Evolutionary conservation across 805 yeast genomes (phyloP).

Genomic region (Pichia eremophila): DNA sequence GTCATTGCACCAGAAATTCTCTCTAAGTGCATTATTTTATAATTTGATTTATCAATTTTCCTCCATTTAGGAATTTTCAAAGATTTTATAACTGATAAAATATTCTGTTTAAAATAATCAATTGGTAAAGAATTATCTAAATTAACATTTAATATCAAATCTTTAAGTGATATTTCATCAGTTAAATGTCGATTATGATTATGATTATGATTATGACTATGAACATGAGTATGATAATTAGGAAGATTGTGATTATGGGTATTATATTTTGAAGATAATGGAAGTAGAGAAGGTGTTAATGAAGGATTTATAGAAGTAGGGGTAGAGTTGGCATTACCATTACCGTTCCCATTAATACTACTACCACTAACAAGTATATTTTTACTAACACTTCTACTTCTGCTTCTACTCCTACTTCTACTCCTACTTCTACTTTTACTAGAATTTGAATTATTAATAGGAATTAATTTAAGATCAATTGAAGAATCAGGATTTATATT

Average conservation of each 20-base stretch:
- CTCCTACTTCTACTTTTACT: neutral
- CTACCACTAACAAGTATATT: neutral
- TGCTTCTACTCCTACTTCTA: neutral
- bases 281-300: no score
- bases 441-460: neutral
- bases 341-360: no score
- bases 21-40: constrained; percentile 39
- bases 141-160: constrained; percentile 36
- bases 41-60: constrained; percentile 32
- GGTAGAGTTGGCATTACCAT: neutral
- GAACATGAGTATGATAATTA: neutral
- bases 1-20: constrained; percentile 92
- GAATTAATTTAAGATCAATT: neutral
- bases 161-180: neutral
- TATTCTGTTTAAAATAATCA: constrained; percentile 80
- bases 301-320: no score
- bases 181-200: neutral
- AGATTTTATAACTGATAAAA: constrained; percentile 52
- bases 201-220: neutral
- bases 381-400: neutral
- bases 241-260: neutral
- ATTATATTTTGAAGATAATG: no score
- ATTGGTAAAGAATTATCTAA: constrained; percentile 71
- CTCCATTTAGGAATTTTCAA: constrained; percentile 77
- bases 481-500: neutral